Conservation (phyloP, 805 yeast species). For the Diddensiella transvaalensis region DNA sequence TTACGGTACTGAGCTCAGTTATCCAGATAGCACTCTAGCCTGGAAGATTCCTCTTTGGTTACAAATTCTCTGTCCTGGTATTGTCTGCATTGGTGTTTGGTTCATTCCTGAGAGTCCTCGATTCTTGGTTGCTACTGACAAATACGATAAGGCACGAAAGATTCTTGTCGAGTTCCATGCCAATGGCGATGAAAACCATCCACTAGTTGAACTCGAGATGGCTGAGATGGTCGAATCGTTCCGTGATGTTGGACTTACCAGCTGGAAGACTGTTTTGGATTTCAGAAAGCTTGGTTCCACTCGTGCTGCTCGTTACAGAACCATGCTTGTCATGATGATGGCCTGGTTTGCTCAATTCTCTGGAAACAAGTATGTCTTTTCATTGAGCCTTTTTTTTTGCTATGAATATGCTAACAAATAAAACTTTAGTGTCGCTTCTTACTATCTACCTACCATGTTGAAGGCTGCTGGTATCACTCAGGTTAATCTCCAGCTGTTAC, state of each 20-base stretch:
- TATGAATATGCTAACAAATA: too few relatives aligned
- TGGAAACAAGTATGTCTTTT: too few relatives aligned
- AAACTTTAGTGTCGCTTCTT: conserved; percentile 12
- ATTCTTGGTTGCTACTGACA: conserved; percentile 66
- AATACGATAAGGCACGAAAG: conserved; percentile 41
- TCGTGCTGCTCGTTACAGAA: conserved; percentile 12
- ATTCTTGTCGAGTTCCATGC: conserved; percentile 22
- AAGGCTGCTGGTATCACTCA: conserved; percentile 13
- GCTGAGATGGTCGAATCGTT: conserved; percentile 17
- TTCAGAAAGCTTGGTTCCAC: conserved; percentile 10
- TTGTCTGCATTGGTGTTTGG: conserved; percentile 33
- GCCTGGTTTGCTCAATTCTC: conserved; percentile 18
- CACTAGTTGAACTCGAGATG: conserved; percentile 18
- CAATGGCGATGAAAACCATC: conserved; percentile 18
- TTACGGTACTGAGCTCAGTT: conserved; percentile 12
- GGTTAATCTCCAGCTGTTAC: conserved; percentile 1
- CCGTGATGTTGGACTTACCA: conserved; percentile 9
- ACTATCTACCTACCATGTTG: conserved; percentile 17
- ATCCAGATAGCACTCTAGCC: conserved; percentile 7
- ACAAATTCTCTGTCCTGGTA: conserved; percentile 17
- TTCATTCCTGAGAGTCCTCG: conserved; percentile 85
- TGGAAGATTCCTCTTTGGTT: conserved; percentile 21
- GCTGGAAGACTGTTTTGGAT: conserved; percentile 13
- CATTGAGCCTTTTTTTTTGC: too few relatives aligned
- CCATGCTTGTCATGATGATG: conserved; percentile 8